Base-by-base conservation (phyloP, 2,329 filamentous ascomycete species). In the Myriosclerotinia curreyana region DNA sequence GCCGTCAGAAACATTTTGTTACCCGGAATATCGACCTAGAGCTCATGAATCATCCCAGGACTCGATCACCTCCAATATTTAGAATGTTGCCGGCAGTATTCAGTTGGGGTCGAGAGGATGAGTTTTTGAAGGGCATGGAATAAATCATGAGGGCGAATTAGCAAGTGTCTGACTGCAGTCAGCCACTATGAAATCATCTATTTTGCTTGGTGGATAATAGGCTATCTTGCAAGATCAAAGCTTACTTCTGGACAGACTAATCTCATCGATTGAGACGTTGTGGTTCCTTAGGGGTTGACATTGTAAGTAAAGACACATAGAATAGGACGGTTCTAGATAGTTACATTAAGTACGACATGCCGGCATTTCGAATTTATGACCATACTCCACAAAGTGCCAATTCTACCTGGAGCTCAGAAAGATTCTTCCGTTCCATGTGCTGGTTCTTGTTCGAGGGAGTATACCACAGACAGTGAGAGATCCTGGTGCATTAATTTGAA, bases 11-110 rank as follows among this genome's bases (percentile, higher is more conserved):
- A 36, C 25, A 2, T 22, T 22, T 31, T 44, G 22, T 20, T n/a
- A 28, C 1, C 5, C 34, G 20, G 5, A 6, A 31, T 44, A n/a
- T 31, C 36, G 28, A 40, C 5, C 48, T 25, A 42, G 48, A 51
- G 20, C 5, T 51, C 17, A n/a, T 34, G 25, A 46, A 56, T 31
- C 59, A 53, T 53, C 36, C 48, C 2, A 44, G 48, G 36, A 46
- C 25, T 17, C 17, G 25, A 28, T 53, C 59, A 52, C 59, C 36
- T 11, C 59, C 22, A 46, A 40, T 40, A 15, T 61, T 61, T 22
- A 31, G 7, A 9, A 52, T 53, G 20, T 44, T 52, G 20, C 49
- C 48, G 15, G 15, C 20, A 52, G 38, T 61, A 8, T 34, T 17
- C 17, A 2, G 3, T 31, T 51, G 59, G 12, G 36, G 49, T 31